These are phyloP conservation scores for Colletotrichum costaricense DNA, from an alignment of 2,329 filamentous ascomycete species.

Conservation along the genomic window DNA sequence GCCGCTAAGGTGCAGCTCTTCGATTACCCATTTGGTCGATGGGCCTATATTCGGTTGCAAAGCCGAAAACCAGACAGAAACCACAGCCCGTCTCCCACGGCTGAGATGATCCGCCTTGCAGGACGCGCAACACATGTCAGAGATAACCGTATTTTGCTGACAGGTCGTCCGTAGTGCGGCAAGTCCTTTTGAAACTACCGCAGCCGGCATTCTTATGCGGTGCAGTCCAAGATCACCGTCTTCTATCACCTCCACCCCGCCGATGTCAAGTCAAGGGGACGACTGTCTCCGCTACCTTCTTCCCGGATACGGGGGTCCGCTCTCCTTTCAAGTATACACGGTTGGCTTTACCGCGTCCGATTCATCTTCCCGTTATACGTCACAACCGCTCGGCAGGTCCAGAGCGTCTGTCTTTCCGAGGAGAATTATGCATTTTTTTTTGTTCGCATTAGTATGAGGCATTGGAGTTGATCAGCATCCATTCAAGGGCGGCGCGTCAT, in stretches of 20 bases:
- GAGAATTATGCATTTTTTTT: background rate
- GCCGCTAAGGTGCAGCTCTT: background rate
- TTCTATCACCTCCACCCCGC: background rate
- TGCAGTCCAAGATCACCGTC: background rate
- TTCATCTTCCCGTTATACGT: conserved; percentile 9
- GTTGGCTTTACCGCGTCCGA: background rate
- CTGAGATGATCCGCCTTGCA: background rate
- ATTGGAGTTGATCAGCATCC: background rate
- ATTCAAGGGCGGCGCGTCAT: background rate
- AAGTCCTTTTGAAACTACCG: conserved; percentile 22
- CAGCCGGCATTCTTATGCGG: conserved; percentile 16
- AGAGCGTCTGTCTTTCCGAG: background rate
- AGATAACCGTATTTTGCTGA: background rate
- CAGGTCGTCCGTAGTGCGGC: conserved; percentile 18
- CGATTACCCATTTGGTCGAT: background rate
- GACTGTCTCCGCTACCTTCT: background rate
- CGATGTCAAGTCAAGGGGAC: background rate
- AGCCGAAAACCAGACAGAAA: background rate
- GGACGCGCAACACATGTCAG: background rate
- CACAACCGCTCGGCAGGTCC: background rate
- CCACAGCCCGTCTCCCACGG: background rate
- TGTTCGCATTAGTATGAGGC: background rate
- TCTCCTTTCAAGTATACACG: background rate
- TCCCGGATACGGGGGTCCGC: conserved; percentile 3
- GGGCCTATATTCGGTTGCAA: background rate